Percentiles rank a stretch among this genome's conserved stretches.
Conservation (phyloP, 805 yeast genomes). For the Ogataea corticis region DNA sequence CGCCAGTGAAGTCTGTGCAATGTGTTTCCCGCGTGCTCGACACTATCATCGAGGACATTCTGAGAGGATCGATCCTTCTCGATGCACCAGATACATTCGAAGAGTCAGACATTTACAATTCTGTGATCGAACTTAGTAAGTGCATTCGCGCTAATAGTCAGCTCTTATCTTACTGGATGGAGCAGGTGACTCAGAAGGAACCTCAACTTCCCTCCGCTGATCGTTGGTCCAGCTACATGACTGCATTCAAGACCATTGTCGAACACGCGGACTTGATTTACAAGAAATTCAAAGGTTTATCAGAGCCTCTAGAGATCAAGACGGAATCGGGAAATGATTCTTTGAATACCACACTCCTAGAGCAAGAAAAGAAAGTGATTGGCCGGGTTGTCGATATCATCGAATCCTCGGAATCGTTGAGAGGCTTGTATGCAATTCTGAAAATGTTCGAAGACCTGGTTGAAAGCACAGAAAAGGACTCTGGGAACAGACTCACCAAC, state of each 20-base stretch:
- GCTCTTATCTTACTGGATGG: background rate
- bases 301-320: background rate
- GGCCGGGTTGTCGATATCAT: background rate
- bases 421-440: background rate
- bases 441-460: background rate
- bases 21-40: conserved; percentile 3
- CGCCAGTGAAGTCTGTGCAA: background rate
- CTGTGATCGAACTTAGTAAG: background rate
- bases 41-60: background rate
- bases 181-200: background rate
- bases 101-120: background rate
- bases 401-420: background rate
- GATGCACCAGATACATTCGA: background rate
- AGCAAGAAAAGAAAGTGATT: background rate
- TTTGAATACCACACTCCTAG: background rate
- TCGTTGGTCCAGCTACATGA: conserved; percentile 2
- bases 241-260: background rate
- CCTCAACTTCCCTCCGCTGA: background rate
- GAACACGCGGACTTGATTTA: background rate
- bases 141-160: background rate
- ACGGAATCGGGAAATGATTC: background rate
- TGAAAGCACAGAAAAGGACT: background rate
- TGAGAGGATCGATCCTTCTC: background rate
- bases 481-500: background rate
- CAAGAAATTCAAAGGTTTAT: background rate